Percentiles rank a stretch among this genome's conserved stretches.
These are phyloP conservation scores for Penicillium sclerotiorum DNA, from an alignment of 2,329 filamentous ascomycete species.

Conservation along the genomic window DNA sequence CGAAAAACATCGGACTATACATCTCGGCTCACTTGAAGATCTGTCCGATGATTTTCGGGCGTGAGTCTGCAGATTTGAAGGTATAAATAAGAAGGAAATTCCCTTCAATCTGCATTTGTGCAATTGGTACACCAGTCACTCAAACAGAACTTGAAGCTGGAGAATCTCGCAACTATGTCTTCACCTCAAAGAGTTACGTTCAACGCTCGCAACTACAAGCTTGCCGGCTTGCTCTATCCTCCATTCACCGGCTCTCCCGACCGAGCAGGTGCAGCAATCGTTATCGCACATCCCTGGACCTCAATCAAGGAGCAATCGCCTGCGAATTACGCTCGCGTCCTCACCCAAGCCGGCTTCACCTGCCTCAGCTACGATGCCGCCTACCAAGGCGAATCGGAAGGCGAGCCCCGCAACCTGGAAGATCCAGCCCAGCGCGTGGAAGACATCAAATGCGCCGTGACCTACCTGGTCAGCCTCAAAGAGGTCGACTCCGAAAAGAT, in stretches of 20 bases:
- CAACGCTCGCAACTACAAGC: background rate
- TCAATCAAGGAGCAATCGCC: constrained; percentile 37
- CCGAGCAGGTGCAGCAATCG: background rate
- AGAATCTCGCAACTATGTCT: background rate
- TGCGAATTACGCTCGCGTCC: constrained; percentile 32
- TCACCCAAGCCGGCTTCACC: constrained; percentile 38
- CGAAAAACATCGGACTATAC: background rate
- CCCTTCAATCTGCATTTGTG: background rate
- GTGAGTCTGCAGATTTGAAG: no score
- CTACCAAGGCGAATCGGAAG: constrained; percentile 42
- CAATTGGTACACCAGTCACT: background rate
- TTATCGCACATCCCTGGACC: background rate
- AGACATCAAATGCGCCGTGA: constrained; percentile 40
- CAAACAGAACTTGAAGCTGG: no score
- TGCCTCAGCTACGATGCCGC: constrained; percentile 42
- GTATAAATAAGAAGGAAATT: background rate
- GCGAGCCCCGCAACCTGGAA: constrained; percentile 42
- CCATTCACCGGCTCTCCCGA: background rate
- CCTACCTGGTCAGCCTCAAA: constrained; percentile 27
- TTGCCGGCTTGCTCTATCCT: background rate
- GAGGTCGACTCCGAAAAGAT: constrained; percentile 39
- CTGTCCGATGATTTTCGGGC: background rate
- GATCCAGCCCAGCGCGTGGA: constrained; percentile 41
- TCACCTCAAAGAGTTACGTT: background rate
- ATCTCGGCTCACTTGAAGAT: no score